Percentiles rank a stretch among this genome's conserved stretches.
Conservation (phyloP, 441 rosid species). For the Raphanus hybrid region DNA sequence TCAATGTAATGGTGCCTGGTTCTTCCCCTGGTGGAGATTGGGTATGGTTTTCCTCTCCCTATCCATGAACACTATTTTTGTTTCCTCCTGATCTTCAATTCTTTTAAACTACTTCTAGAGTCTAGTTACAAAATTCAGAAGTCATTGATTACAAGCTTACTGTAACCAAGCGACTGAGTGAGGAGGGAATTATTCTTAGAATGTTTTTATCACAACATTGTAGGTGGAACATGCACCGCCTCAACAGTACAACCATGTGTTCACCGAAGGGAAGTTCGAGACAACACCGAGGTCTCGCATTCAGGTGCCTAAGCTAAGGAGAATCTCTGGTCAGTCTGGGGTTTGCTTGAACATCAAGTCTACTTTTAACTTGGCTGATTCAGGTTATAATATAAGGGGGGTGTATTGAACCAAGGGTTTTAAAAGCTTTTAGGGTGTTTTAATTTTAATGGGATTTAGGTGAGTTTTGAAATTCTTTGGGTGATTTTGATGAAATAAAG, state of each 20-base stretch:
- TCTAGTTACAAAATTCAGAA: not conserved
- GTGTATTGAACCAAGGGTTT: no score
- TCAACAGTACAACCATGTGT: constrained; percentile 73
- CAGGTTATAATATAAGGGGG: constrained; percentile 18
- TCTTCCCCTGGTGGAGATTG: constrained; percentile 60
- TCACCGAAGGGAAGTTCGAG: constrained; percentile 72
- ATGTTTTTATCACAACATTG: constrained; percentile 27
- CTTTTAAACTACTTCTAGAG: not conserved
- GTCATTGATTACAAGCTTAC: not conserved
- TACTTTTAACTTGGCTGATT: constrained; percentile 33
- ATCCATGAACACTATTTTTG: constrained; percentile 10
- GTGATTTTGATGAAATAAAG: no score
- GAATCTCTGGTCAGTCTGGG: constrained; percentile 8
- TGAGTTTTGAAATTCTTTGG: no score
- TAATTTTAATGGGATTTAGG: no score
- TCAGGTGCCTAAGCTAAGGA: constrained; percentile 69
- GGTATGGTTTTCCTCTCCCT: constrained; percentile 54
- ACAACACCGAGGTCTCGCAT: constrained; percentile 83
- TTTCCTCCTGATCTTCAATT: not conserved
- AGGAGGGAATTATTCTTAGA: constrained; percentile 5
- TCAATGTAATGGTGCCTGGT: constrained; percentile 50
- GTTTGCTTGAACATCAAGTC: constrained; percentile 21
- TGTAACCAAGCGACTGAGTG: not conserved
- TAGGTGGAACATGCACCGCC: constrained; percentile 94
- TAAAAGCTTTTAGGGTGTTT: no score